phyloP scores from a whole-genome alignment of 2,329 filamentous ascomycete genomes.

The Pseudopithomyces maydicus region DNA sequence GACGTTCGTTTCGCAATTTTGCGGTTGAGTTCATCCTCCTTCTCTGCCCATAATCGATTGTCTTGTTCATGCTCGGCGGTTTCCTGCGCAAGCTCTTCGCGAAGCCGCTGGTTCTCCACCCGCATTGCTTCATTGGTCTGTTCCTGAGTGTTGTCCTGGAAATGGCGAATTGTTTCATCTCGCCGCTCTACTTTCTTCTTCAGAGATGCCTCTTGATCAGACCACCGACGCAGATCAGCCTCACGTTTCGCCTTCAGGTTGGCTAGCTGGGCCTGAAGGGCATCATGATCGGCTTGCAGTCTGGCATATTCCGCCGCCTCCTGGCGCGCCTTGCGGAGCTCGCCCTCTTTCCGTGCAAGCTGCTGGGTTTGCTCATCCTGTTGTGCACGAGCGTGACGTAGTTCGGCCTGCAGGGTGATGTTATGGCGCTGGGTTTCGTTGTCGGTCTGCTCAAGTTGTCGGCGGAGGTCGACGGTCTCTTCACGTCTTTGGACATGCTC shows the following conservation, averaged over 20 bases:
- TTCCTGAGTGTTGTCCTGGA: constrained; percentile 43
- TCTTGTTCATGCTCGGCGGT: constrained; percentile 42
- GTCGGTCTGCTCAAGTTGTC: constrained; percentile 38
- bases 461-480: constrained; percentile 41
- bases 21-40: constrained; percentile 38
- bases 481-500: constrained; percentile 40
- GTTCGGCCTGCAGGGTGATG: constrained; percentile 37
- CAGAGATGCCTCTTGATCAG: constrained; percentile 36
- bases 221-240: constrained; percentile 47
- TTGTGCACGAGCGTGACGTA: constrained; percentile 37
- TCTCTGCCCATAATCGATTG: constrained; percentile 37
- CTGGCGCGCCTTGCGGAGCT: constrained; percentile 42
- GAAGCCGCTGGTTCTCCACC: constrained; percentile 48
- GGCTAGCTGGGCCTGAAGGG: constrained; percentile 74
- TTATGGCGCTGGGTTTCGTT: constrained; percentile 42
- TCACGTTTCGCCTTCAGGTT: constrained; percentile 74
- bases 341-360: constrained; percentile 36
- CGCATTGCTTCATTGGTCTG: constrained; percentile 47
- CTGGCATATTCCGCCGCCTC: constrained; percentile 52
- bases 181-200: constrained; percentile 40
- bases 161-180: constrained; percentile 47
- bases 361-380: constrained; percentile 45
- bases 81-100: constrained; percentile 43
- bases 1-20: constrained; percentile 39
- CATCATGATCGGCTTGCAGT: constrained; percentile 72